Evolutionary conservation across 2,329 filamentous ascomycete species (phyloP), one percentile per base, ranked within the genome.

Genomic region (Sporothrix brasiliensis): DNA sequence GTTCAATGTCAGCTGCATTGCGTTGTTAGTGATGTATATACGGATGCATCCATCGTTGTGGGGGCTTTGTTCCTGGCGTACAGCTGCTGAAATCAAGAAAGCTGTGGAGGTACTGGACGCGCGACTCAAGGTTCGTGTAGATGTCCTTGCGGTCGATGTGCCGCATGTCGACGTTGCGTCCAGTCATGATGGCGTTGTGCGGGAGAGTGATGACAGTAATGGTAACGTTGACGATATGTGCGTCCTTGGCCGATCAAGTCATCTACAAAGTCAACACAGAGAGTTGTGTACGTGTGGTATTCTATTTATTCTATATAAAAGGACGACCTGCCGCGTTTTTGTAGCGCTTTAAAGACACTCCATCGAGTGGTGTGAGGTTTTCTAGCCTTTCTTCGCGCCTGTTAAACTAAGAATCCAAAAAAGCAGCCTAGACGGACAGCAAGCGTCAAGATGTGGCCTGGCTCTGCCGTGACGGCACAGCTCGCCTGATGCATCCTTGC

Each of bases 71-170:
- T 21, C 50, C 30, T 6, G 10, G 79, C 88, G 67, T 82, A 92
- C 91, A 84, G 72, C 87, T 86, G 75, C 86, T 89, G 76, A 93
- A 93, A 76, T 93, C 91, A 34, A 93, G 86, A 72, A 93, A 93
- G 41, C 87, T 88, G 75, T 92, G 91, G 1, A 93, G 84, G 73
- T 93, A 93, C 67, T 87, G 86, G 71, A 93, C 87, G 67, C 91
- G 84, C 0, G 87, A 85, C 73, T 92, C 89, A 19, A 93, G 83
- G 74, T 86, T 87, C 30, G 88, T 91, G 79, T 92, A 92, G 6
- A 93, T 83, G 54, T 90, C 87, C 78, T 89, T 87, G 58, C 91
- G 87, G 78, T 90, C 87, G 74, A 93, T 84, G 76, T 92, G 90
- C 77, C 88, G 82, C 72, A 72, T 73, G 14, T 73, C 72, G 13